Base-by-base conservation (phyloP, 495 filamentous ascomycete genomes). In the Penicillium maclennaniae region DNA sequence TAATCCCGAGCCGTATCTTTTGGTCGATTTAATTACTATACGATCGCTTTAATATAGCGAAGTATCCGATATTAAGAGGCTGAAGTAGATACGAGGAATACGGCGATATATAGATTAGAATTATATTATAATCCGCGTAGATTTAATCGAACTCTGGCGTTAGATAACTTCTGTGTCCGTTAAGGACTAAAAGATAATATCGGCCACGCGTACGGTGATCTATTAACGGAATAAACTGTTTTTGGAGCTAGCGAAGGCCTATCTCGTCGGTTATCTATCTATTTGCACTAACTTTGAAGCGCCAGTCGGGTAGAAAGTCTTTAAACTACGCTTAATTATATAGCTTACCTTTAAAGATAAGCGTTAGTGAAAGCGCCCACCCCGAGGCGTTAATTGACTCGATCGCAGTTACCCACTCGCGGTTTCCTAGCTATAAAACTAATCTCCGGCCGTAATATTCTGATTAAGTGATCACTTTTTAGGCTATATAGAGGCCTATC, bases 241-340 rank as follows among this genome's bases (percentile, higher is more conserved):
- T 23, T 23, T 23, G 23, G 5, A 23, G 23, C 23, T 5, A 23
- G 23, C 23, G 23, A 23, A 23, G 23, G 23, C 44, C 27, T 17
- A 62, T 60, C 37, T 63, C 25, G 56, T 71, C 64, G 16, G 46
- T 61, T 15, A 62, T 75, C 66, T 55, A 74, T 10, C 66, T 48
- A 61, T 72, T 72, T 28, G 49, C 17, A 44, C 51, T 61, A 5
- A 60, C 21, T 53, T 45, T 37, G 55, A 73, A 62, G 14, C 12
- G 19, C 61, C 49, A 79, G 53, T 61, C 36, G 9, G 9, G 4
- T 43, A 54, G 60, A 47, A 73, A 45, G 41, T 63, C 49, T 38
- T 55, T 41, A 59, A 71, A 71, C 64, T 52, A 73, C 0, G 51
- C 10, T 37, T 31, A 53, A 47, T 36, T 58, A 16, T 39, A 19